Percentiles rank a stretch among this genome's conserved stretches.
Conservation (phyloP, 1,284 basidiomycete species). For the Grifola frondosa region DNA sequence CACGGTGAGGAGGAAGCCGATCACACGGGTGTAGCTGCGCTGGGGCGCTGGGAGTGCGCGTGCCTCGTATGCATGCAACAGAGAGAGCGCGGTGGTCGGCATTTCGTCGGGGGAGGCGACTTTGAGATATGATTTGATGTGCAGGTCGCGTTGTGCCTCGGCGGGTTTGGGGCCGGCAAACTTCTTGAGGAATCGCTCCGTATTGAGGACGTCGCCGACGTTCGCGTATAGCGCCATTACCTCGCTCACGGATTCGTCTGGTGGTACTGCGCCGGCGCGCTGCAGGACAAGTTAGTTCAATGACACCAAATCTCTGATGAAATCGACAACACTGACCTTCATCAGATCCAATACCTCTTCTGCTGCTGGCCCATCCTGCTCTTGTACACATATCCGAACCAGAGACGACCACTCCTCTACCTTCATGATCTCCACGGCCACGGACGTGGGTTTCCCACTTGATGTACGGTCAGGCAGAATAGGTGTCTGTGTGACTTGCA, state of each 20-base stretch:
- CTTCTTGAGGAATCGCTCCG: constrained; percentile 47
- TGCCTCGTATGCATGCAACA: constrained; percentile 67
- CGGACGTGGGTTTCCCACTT: neutral
- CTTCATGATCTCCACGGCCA: constrained; percentile 36
- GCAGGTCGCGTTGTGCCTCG: constrained; percentile 62
- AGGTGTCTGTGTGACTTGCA: too few species aligned
- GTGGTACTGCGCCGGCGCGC: constrained; percentile 39
- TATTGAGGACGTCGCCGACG: constrained; percentile 42
- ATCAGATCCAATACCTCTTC: constrained; percentile 41
- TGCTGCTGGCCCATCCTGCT: constrained; percentile 34
- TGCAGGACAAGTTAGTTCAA: constrained; percentile 20
- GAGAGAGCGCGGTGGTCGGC: constrained; percentile 53
- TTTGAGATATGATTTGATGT: constrained; percentile 60
- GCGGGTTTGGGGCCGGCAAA: constrained; percentile 42
- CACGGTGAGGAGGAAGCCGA: constrained; percentile 57
- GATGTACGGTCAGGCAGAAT: neutral
- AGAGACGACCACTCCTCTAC: constrained; percentile 53
- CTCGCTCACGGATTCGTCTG: constrained; percentile 42
- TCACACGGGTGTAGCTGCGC: constrained; percentile 62
- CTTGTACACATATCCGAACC: constrained; percentile 37
- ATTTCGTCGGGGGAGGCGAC: constrained; percentile 41
- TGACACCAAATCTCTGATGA: neutral
- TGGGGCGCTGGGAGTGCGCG: constrained; percentile 60
- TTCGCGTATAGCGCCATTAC: constrained; percentile 52
- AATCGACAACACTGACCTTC: constrained; percentile 43